phyloP scores from a whole-genome alignment of 352 stramenopile species.

The Pythium rishiriense region DNA sequence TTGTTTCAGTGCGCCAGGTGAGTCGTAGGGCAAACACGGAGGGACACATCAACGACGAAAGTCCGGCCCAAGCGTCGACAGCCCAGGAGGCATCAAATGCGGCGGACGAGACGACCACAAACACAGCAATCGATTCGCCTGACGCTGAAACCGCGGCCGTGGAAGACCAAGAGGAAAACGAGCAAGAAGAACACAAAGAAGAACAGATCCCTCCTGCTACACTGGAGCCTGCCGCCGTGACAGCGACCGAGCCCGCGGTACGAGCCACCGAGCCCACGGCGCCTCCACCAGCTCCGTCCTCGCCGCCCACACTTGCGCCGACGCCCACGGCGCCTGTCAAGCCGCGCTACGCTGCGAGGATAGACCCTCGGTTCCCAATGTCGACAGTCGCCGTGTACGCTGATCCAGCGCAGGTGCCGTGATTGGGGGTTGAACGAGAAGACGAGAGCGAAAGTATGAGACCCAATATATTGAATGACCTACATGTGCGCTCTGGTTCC shows the following conservation, averaged over 20 bases:
- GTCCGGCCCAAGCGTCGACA: too few species aligned
- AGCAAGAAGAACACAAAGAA: neutral
- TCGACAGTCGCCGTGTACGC: slow-evolving; percentile 71
- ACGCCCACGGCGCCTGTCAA: slow-evolving; percentile 4
- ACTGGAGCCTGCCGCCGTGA: neutral
- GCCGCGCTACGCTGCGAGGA: slow-evolving; percentile 36
- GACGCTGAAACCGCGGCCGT: too few species aligned
- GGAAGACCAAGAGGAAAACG: too few species aligned
- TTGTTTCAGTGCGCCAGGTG: neutral
- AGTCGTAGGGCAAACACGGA: too few species aligned
- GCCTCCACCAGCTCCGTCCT: neutral
- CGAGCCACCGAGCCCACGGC: neutral
- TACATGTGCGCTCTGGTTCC: neutral
- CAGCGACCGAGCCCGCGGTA: neutral
- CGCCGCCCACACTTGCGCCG: neutral
- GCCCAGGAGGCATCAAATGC: neutral
- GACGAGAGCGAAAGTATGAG: neutral
- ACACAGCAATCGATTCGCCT: too few species aligned
- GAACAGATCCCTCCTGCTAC: neutral
- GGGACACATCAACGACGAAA: neutral
- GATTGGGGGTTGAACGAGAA: neutral
- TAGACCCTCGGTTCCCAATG: slow-evolving; percentile 72
- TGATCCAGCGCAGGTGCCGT: slow-evolving; percentile 36
- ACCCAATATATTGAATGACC: neutral
- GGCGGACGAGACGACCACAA: neutral